Conservation (phyloP, 1,284 basidiomycete genomes). For the Abortiporus biennis region DNA sequence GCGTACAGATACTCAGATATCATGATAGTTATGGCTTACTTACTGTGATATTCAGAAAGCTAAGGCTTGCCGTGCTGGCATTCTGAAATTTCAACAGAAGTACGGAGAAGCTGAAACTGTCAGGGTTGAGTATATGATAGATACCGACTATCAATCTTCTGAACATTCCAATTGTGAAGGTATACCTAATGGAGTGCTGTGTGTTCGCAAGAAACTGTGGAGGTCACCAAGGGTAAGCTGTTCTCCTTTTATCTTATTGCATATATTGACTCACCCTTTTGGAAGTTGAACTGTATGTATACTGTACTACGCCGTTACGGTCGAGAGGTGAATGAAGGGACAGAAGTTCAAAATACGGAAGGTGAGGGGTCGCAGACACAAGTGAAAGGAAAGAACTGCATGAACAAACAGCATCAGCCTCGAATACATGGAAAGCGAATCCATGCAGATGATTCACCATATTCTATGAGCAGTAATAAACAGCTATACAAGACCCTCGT, state of each 20-base stretch:
- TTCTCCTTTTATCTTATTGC: too few relatives aligned
- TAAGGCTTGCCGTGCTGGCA: too few relatives aligned
- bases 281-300: too few relatives aligned
- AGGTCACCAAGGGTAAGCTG: not conserved
- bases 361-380: too few relatives aligned
- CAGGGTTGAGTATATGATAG: not conserved
- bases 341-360: too few relatives aligned
- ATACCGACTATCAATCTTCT: not conserved
- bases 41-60: too few relatives aligned
- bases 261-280: too few relatives aligned
- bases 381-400: not conserved
- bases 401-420: not conserved
- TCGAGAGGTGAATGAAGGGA: too few relatives aligned
- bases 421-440: not conserved
- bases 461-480: not conserved
- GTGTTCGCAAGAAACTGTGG: not conserved
- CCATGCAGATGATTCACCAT: not conserved
- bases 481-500: not conserved
- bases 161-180: not conserved
- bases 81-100: too few relatives aligned
- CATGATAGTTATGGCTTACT: too few relatives aligned
- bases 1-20: too few relatives aligned
- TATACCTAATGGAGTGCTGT: not conserved
- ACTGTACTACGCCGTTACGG: too few relatives aligned
- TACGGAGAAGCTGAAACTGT: not conserved